These are phyloP conservation scores for Candida xyloterini DNA, from an alignment of 805 yeast genomes.

Conservation along the genomic window DNA sequence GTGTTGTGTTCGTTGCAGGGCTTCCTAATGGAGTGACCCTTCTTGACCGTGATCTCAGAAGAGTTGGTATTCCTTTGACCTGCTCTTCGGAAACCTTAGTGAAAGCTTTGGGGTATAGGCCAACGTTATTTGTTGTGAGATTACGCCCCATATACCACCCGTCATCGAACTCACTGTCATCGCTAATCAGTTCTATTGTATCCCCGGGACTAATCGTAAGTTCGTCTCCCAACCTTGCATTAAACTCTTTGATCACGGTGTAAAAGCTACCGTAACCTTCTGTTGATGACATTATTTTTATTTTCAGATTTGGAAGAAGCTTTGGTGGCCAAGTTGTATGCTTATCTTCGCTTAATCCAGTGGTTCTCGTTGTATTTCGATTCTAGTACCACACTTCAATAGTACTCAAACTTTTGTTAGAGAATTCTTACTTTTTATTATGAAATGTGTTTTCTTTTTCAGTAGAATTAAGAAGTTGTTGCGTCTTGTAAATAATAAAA, in stretches of 20 bases:
- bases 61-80: constrained; percentile 32
- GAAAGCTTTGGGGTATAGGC: constrained; percentile 87
- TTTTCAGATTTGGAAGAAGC: not conserved
- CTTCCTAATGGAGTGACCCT: constrained; percentile 34
- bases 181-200: constrained; percentile 82
- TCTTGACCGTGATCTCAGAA: constrained; percentile 61
- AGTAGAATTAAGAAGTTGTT: not conserved
- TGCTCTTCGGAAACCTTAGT: constrained; percentile 41
- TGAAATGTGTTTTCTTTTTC: not conserved
- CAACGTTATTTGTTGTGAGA: constrained; percentile 67
- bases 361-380: no score
- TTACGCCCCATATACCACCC: constrained; percentile 97
- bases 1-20: constrained; percentile 23
- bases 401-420: no score
- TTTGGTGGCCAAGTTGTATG: no score
- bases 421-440: no score
- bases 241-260: constrained; percentile 79
- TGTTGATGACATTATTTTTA: constrained; percentile 4
- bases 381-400: no score
- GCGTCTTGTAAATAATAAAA: not conserved
- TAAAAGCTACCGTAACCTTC: constrained; percentile 29
- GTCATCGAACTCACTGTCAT: constrained; percentile 89
- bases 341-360: no score
- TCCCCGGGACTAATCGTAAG: constrained; percentile 78
- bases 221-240: constrained; percentile 87